Conservation (phyloP, 768 basidiomycete species). For the Auricularia sp. region DNA sequence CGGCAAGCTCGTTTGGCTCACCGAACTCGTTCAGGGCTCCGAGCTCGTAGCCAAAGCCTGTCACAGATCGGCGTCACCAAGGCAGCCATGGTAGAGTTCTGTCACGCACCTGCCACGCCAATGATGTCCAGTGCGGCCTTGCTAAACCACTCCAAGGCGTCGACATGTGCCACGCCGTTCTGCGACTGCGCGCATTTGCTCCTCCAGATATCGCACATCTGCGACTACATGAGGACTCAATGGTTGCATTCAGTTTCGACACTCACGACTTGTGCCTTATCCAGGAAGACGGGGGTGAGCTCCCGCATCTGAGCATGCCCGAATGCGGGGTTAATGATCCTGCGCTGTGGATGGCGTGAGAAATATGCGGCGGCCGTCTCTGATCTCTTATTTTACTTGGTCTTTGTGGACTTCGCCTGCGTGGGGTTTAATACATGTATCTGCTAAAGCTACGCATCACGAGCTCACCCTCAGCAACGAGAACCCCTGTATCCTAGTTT, state of each 20-base stretch:
- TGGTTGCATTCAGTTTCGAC: neutral
- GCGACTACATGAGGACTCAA: neutral
- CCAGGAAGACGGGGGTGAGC: slow-evolving; percentile 45
- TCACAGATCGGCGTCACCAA: neutral
- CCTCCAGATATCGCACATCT: slow-evolving; percentile 17
- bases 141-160: slow-evolving; percentile 7
- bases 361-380: neutral
- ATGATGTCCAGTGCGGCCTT: slow-evolving; percentile 17
- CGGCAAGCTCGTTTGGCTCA: slow-evolving; percentile 20
- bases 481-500: slow-evolving; percentile 29
- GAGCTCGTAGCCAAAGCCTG: slow-evolving; percentile 29
- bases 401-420: neutral
- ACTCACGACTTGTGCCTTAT: slow-evolving; percentile 41
- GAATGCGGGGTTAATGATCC: slow-evolving; percentile 47
- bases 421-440: neutral
- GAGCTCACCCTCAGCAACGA: slow-evolving; percentile 30
- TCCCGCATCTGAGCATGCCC: slow-evolving; percentile 49
- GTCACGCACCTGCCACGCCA: slow-evolving; percentile 13
- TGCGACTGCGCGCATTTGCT: neutral
- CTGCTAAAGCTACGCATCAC: neutral
- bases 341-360: neutral
- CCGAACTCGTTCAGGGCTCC: slow-evolving; percentile 19
- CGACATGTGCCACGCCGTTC: neutral
- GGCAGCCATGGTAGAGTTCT: too few species aligned
- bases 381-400: neutral